Conservation (phyloP, 2,329 filamentous ascomycete genomes). For the Aspergillus candidus region DNA sequence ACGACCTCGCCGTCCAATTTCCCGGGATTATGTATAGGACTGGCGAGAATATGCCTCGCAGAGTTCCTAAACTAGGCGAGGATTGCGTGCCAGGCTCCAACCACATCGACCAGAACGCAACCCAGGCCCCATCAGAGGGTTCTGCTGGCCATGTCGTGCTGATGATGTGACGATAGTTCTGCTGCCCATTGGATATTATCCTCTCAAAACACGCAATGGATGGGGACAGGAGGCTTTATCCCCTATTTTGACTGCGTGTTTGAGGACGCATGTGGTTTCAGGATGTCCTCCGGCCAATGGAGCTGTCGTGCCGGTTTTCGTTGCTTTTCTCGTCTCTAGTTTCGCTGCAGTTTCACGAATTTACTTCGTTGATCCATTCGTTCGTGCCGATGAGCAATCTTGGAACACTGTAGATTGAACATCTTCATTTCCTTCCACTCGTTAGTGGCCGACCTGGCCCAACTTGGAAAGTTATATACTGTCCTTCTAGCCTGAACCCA, state of each 20-base stretch:
- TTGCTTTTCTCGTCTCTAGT: too few species aligned
- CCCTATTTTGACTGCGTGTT: background rate
- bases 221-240: background rate
- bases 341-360: too few species aligned
- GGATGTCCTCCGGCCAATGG: too few species aligned
- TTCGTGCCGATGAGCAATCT: too few species aligned
- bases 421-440: background rate
- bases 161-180: slow-evolving; percentile 12
- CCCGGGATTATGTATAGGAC: too few species aligned
- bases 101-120: background rate
- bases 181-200: slow-evolving; percentile 4
- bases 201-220: slow-evolving; percentile 11
- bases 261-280: slow-evolving; percentile 2
- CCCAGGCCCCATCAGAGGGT: background rate
- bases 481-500: background rate
- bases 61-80: slow-evolving; percentile 3
- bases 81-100: slow-evolving; percentile 1
- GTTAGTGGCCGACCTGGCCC: background rate
- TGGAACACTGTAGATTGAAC: too few species aligned
- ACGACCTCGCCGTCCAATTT: background rate
- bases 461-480: background rate
- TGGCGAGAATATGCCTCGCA: slow-evolving; percentile 2
- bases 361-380: too few species aligned
- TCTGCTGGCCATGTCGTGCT: slow-evolving; percentile 1
- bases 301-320: too few species aligned